Percentiles rank a stretch among this genome's conserved stretches.
phyloP scores from a whole-genome alignment of 768 basidiomycete genomes.

The Panus rudis region DNA sequence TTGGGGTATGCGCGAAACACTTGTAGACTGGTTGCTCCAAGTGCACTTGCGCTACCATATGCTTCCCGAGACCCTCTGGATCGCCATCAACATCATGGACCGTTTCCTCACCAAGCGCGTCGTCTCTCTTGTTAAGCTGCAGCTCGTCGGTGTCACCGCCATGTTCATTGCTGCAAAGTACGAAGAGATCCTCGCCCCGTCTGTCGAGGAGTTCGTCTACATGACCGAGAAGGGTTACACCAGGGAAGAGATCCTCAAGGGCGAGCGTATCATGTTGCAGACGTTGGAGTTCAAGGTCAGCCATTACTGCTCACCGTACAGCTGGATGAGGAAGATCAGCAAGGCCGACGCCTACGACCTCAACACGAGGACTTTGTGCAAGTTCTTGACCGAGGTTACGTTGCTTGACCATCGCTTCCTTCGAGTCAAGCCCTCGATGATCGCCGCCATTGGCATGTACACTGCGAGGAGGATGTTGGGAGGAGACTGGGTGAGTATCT shows the following conservation, averaged over 20 bases:
- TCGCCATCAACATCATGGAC: conserved; percentile 91
- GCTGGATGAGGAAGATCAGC: conserved; percentile 98
- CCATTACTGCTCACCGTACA: conserved; percentile 97
- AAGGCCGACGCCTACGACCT: conserved; percentile 99
- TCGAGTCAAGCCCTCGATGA: conserved; percentile 85
- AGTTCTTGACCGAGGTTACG: conserved; percentile 96
- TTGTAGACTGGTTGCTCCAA: conserved; percentile 97
- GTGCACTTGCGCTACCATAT: conserved; percentile 98
- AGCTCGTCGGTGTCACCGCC: conserved; percentile 95
- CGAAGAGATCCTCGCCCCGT: conserved; percentile 96
- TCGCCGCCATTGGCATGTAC: conserved; percentile 98
- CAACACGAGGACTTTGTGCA: conserved; percentile 94
- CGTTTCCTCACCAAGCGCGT: conserved; percentile 65
- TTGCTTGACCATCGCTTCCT: conserved; percentile 90
- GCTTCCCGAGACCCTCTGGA: conserved; percentile 99
- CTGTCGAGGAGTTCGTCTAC: conserved; percentile 96
- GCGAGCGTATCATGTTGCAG: conserved; percentile 93
- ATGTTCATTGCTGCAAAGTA: conserved; percentile 99
- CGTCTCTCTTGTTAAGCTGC: conserved; percentile 77
- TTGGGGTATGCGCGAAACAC: conserved; percentile 92
- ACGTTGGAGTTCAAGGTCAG: conserved; percentile 93
- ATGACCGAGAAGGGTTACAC: conserved; percentile 95
- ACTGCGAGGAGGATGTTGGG: conserved; percentile 89
- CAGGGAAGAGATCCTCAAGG: conserved; percentile 95
- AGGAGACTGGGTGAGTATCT: conserved; percentile 84